Conservation (phyloP, 2,329 filamentous ascomycete species). For the Colletotrichum spaethianum region DNA sequence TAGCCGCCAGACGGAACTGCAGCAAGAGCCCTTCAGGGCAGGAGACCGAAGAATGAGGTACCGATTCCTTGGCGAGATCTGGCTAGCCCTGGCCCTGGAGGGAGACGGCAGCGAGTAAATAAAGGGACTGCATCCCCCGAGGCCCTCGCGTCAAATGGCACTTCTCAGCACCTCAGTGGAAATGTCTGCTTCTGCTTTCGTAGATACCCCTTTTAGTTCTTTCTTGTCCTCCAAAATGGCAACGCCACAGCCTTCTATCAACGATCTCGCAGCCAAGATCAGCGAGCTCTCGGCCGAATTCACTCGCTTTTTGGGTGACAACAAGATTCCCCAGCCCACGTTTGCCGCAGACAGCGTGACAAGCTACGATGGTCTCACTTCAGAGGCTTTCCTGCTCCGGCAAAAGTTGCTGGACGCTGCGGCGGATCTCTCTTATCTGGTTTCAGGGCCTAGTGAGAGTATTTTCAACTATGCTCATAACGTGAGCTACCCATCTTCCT, state of each 20-base stretch:
- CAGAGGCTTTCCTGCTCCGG: slow-evolving; percentile 59
- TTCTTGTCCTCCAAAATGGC: slow-evolving; percentile 46
- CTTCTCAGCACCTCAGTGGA: slow-evolving; percentile 4
- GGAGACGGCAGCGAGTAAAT: background rate
- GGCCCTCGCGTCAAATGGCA: slow-evolving; percentile 3
- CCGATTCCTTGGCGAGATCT: background rate
- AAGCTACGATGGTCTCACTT: slow-evolving; percentile 57
- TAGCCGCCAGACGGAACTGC: slow-evolving; percentile 10
- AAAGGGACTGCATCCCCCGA: background rate
- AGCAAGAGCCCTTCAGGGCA: slow-evolving; percentile 11
- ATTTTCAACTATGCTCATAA: slow-evolving; percentile 61
- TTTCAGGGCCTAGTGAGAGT: slow-evolving; percentile 64
- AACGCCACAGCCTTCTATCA: slow-evolving; percentile 54
- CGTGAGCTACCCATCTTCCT: slow-evolving; percentile 45
- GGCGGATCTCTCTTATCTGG: slow-evolving; percentile 61
- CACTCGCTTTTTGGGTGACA: slow-evolving; percentile 56
- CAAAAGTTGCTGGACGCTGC: slow-evolving; percentile 61
- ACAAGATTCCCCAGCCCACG: slow-evolving; percentile 58
- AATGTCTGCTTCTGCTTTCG: slow-evolving; percentile 18
- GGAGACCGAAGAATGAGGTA: background rate
- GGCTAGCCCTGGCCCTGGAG: background rate
- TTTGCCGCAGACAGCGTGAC: slow-evolving; percentile 60
- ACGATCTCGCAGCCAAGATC: slow-evolving; percentile 60
- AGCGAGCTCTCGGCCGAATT: slow-evolving; percentile 59
- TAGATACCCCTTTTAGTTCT: slow-evolving; percentile 36